phyloP scores from a whole-genome alignment of 768 basidiomycete genomes.

The Leccinum aurantiacum region DNA sequence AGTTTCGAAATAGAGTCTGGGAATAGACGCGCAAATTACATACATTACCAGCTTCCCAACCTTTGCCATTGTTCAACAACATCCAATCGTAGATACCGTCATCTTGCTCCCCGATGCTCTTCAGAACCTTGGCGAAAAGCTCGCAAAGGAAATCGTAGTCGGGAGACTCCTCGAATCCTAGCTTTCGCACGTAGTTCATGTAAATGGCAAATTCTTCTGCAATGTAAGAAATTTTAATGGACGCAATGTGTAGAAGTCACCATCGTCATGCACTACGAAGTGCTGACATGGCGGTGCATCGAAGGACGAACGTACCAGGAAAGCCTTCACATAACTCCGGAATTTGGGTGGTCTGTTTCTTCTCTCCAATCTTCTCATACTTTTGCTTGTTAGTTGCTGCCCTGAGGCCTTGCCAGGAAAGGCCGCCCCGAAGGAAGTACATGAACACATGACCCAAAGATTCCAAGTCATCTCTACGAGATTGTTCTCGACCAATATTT shows the following conservation, averaged over 20 bases:
- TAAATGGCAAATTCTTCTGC: slow-evolving; percentile 95
- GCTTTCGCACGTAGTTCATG: slow-evolving; percentile 98
- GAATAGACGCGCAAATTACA: slow-evolving; percentile 32
- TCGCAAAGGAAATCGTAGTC: slow-evolving; percentile 98
- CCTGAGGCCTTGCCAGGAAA: slow-evolving; percentile 97
- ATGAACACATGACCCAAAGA: slow-evolving; percentile 99
- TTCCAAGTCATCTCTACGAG: slow-evolving; percentile 93
- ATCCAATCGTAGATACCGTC: slow-evolving; percentile 98
- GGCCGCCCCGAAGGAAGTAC: slow-evolving; percentile 95
- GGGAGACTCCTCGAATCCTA: slow-evolving; percentile 96
- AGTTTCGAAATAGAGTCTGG: background rate
- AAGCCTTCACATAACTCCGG: slow-evolving; percentile 94
- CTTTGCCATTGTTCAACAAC: slow-evolving; percentile 89
- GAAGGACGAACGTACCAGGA: slow-evolving; percentile 57
- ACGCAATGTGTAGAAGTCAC: background rate
- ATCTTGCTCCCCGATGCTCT: slow-evolving; percentile 82
- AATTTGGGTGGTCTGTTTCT: slow-evolving; percentile 94
- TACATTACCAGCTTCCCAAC: slow-evolving; percentile 90
- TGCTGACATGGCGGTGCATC: slow-evolving; percentile 1
- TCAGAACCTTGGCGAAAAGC: slow-evolving; percentile 88
- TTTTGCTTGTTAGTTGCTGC: slow-evolving; percentile 99
- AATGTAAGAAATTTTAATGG: slow-evolving; percentile 6
- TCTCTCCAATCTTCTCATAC: slow-evolving; percentile 99
- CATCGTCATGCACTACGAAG: background rate
- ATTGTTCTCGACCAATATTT: slow-evolving; percentile 97